These are phyloP conservation scores for Ustilago tritici DNA, from an alignment of 1,284 basidiomycete species.

Conservation along the genomic window DNA sequence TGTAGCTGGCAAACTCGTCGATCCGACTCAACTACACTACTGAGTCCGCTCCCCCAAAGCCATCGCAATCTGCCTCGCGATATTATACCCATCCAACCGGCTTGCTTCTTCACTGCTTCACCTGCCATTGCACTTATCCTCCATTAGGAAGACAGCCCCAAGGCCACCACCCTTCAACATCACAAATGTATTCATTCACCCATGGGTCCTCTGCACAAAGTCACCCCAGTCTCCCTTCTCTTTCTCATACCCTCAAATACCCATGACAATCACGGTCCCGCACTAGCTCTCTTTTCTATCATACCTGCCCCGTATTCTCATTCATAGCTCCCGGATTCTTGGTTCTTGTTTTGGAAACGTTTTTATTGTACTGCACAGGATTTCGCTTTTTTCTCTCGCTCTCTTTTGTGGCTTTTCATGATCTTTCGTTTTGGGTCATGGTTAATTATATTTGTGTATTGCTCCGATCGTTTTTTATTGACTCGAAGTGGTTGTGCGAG, in stretches of 20 bases:
- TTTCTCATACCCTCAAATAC: not conserved
- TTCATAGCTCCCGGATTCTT: constrained; percentile 1
- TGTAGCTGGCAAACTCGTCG: constrained; percentile 50
- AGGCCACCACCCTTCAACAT: not conserved
- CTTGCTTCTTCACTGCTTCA: not conserved
- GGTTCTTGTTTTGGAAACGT: not conserved
- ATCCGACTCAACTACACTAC: constrained; percentile 50
- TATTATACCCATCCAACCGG: not conserved
- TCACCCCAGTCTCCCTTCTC: not conserved
- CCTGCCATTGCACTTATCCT: not conserved
- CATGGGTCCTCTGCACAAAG: not conserved
- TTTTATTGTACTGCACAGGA: not conserved
- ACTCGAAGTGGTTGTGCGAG: not conserved
- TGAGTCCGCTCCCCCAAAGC: not conserved
- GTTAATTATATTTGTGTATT: not conserved
- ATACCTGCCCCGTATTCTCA: not conserved
- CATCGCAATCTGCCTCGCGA: not conserved
- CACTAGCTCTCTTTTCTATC: not conserved
- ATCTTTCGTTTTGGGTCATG: not conserved
- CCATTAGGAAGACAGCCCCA: not conserved
- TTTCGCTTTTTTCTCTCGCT: not conserved
- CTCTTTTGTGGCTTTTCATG: not conserved
- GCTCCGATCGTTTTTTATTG: not conserved
- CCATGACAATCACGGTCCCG: not conserved
- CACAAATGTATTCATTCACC: not conserved